Base-by-base conservation (phyloP, 2,329 filamentous ascomycete species). In the Alternaria infectoria region DNA sequence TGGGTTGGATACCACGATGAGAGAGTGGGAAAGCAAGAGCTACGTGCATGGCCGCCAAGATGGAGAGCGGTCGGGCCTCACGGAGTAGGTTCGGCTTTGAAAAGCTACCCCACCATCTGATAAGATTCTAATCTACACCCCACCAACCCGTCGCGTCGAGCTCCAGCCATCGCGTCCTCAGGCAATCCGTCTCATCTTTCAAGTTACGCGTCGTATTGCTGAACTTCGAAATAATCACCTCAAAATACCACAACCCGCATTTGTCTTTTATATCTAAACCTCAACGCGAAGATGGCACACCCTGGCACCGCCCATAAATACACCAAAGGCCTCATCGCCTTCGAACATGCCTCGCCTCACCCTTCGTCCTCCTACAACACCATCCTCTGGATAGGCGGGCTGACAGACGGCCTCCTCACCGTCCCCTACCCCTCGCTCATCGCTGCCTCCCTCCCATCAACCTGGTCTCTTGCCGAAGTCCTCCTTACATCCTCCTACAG, bases 301-400 rank as follows among this genome's bases (percentile, higher is more conserved):
- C 67, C 75, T 2, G 83, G 83, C 15, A 80, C 68, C 7, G 73
- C 83, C 25, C 83, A 85, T 73, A 74, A 71, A 63, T 81, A 84
- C 67, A 76, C 77, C 10, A 72, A 74, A n/a, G 72, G 74, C 25
- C 76, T 83, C 62, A 69, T 79, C 61, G 83, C 83, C 30, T 85
- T 85, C 71, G 83, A 85, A 65, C 81, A 83, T 60, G 71, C 76
- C 61, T 81, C 76, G 32, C 59, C 7, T n/a, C 51, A 25, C 49
- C 77, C 60, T 62, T 65, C 58, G 73, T 46, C 17, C 52, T 77
- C 62, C 43, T 44, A 19, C 61, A 88, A 92, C 78, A 89, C 88
- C 4, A 78, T 93, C 57, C 78, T 93, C 64, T 91, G 91, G 80
- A 85, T 93, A 66, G 90, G 89, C 65, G 91, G 91, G 36, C 85